Percentiles rank a stretch among this genome's conserved stretches.
Evolutionary conservation across 2,329 filamentous ascomycete genomes (phyloP).

Genomic region (Clonostachys solani): DNA sequence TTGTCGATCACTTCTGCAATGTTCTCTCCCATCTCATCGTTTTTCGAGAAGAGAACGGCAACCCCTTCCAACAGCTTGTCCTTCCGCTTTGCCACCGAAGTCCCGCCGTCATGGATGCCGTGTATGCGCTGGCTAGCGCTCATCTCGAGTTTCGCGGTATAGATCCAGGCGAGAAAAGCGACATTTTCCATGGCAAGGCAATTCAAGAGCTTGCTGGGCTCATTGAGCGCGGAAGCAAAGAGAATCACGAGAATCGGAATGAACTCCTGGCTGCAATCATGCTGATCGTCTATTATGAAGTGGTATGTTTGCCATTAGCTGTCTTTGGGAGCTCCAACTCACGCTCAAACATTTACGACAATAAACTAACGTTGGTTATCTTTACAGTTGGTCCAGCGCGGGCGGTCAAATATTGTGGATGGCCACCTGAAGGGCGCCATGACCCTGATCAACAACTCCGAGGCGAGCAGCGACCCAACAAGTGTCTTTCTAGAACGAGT

Average conservation of each 20-base stretch:
- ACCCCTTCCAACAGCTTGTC: constrained; percentile 59
- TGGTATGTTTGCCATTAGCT: constrained; percentile 35
- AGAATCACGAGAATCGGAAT: constrained; percentile 43
- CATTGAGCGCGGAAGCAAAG: constrained; percentile 39
- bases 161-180: constrained; percentile 46
- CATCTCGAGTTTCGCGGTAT: constrained; percentile 69
- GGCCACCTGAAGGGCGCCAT: constrained; percentile 59
- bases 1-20: constrained; percentile 61
- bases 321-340: neutral
- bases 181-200: constrained; percentile 56
- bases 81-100: constrained; percentile 54
- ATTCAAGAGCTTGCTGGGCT: constrained; percentile 52
- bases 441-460: constrained; percentile 51
- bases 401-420: constrained; percentile 54
- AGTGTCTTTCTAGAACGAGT: constrained; percentile 56
- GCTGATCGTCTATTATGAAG: constrained; percentile 60
- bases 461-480: constrained; percentile 41
- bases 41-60: constrained; percentile 57
- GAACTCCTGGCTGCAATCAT: constrained; percentile 59
- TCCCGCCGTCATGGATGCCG: constrained; percentile 69
- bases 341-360: neutral
- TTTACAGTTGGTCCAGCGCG: constrained; percentile 53
- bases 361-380: constrained; percentile 3
- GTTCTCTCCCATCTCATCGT: constrained; percentile 62
- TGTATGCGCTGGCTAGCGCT: constrained; percentile 79